Base-by-base conservation (phyloP, 2,329 filamentous ascomycete species). In the Talaromyces sp. region DNA sequence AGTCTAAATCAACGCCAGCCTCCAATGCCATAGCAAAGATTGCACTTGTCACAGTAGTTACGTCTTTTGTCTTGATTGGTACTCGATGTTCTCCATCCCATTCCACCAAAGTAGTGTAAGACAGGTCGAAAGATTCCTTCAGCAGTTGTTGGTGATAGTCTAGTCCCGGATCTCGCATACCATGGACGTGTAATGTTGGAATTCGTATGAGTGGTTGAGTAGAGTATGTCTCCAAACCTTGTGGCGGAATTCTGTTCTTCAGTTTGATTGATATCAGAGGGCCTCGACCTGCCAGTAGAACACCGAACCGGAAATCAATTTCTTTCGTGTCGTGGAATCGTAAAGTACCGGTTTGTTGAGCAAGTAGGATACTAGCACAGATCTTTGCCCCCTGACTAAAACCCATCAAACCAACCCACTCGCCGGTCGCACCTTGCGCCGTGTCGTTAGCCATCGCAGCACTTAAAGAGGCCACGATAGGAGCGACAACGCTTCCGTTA, bases 21-120 rank as follows among this genome's bases (percentile, higher is more conserved):
- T 25, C 42, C 1, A 21, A 23, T 14, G 42, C 18, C 18, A 11
- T 21, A 2, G 40, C 18, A 42, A 18, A 42, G 8, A 42, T 42
- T 8, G 16, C 16, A 21, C 18, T 16, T n/a, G 18, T 21, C 11
- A 90, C 77, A 9, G 73, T 77, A 54, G 83, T 79, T 2, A 92
- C 88, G 73, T 92, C 89, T 33, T 74, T 76, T 21, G 76, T 79
- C 78, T 89, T 90, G 64, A 93, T 82, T 1, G 90, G 88, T 56
- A 93, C 79, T 7, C 90, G 78, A 72, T 93, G 90, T 0, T 81
- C 82, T 0, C 88, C 90, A 62, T 90, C 83, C 90, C 89, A 93
- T 72, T 91, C 87, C 1, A 93, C 72, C 50, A 92, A 65, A 44
- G 75, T 80, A 7, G 84, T 73, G 86, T 76, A 89, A 93, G 70